phyloP scores from a whole-genome alignment of 2,329 filamentous ascomycete genomes.

The Pseudogymnoascus sp. region DNA sequence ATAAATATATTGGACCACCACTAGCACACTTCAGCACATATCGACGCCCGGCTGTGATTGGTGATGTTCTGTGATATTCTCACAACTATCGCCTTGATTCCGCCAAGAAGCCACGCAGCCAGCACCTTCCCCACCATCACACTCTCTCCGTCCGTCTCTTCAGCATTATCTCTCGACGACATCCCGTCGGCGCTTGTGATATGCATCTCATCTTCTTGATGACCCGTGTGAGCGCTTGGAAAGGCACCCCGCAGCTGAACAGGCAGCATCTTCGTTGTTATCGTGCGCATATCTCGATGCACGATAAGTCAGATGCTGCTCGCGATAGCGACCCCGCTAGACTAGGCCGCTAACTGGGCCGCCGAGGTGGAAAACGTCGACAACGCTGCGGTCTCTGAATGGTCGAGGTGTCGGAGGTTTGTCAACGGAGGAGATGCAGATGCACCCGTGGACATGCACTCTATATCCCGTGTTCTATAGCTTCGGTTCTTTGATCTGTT shows the following conservation, averaged over 20 bases:
- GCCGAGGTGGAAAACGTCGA: not conserved
- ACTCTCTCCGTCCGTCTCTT: not conserved
- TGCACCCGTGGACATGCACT: not conserved
- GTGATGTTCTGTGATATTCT: not conserved
- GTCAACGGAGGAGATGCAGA: not conserved
- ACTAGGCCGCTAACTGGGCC: not conserved
- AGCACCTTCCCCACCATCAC: not conserved
- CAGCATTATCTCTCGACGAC: not conserved
- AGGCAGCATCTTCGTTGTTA: not conserved
- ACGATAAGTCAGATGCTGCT: not conserved
- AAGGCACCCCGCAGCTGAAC: not conserved
- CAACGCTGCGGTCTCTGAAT: not conserved
- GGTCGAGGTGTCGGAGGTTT: not conserved
- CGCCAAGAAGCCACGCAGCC: not conserved
- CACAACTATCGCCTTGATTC: not conserved
- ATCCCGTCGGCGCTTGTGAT: not conserved
- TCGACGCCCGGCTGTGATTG: not conserved
- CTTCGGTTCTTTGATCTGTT: not conserved
- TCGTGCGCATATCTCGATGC: not conserved
- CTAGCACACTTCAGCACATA: not conserved
- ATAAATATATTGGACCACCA: not conserved
- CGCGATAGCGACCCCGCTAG: not conserved
- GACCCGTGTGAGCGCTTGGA: not conserved
- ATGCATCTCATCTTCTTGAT: not conserved
- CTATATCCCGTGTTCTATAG: not conserved